Conservation (phyloP, 495 filamentous ascomycete genomes). For the Terfezia boudieri region DNA sequence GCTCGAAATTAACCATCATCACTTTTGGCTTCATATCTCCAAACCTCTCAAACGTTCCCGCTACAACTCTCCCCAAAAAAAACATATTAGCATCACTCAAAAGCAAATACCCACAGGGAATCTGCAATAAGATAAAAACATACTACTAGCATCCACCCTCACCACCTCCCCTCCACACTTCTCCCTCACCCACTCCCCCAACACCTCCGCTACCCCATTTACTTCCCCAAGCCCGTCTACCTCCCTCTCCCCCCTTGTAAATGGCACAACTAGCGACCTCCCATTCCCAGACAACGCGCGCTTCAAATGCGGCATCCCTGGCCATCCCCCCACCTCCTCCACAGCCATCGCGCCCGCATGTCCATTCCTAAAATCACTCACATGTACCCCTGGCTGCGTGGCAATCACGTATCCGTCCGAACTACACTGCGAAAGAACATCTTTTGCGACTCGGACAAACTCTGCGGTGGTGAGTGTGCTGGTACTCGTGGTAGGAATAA, state of each 20-base stretch:
- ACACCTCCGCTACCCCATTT: slow-evolving; percentile 28
- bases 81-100: background rate
- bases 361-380: slow-evolving; percentile 43
- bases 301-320: background rate
- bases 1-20: background rate
- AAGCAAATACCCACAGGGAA: background rate
- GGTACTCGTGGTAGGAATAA: slow-evolving; percentile 12
- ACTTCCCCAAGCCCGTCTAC: slow-evolving; percentile 14
- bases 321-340: slow-evolving; percentile 13
- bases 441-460: slow-evolving; percentile 22
- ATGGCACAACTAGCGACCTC: background rate
- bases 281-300: background rate
- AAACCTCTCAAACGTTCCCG: slow-evolving; percentile 9
- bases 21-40: background rate
- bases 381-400: slow-evolving; percentile 53
- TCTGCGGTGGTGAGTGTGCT: slow-evolving; percentile 18
- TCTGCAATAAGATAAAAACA: slow-evolving; percentile 1
- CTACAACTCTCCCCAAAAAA: background rate
- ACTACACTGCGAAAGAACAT: slow-evolving; percentile 39
- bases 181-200: slow-evolving; percentile 25
- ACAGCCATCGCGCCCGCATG: slow-evolving; percentile 33
- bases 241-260: background rate
- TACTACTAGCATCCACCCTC: slow-evolving; percentile 42
- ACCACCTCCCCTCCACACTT: slow-evolving; percentile 31
- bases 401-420: slow-evolving; percentile 64